Evolutionary conservation across 306 rosid genomes (phyloP).

Genomic region (Herpetospermum pedunculosum): DNA sequence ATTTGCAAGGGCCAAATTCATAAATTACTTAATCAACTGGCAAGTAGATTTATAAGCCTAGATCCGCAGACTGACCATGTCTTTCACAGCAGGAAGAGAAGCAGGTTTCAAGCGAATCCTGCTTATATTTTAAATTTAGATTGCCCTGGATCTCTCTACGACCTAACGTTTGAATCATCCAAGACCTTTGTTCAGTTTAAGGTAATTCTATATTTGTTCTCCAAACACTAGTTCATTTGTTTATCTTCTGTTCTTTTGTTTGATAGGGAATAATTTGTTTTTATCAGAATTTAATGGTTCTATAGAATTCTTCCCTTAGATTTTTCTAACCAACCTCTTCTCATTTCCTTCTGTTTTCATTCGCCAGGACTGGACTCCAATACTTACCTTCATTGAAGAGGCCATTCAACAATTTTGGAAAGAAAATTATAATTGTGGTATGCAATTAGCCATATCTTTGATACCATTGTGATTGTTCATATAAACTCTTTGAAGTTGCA

Average conservation of each 20-base stretch:
- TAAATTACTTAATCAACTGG: slow-evolving; percentile 72
- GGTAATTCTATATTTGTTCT: slow-evolving; percentile 34
- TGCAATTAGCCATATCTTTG: slow-evolving; percentile 17
- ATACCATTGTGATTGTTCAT: background rate
- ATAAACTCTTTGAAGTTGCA: background rate
- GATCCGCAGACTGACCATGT: slow-evolving; percentile 24
- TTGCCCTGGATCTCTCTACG: slow-evolving; percentile 71
- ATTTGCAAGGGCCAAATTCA: slow-evolving; percentile 84
- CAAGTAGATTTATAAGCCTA: slow-evolving; percentile 38
- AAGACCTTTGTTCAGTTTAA: slow-evolving; percentile 74
- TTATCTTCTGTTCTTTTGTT: background rate
- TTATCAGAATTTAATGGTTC: background rate
- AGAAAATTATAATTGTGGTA: slow-evolving; percentile 38
- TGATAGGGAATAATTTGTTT: background rate
- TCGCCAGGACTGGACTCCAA: slow-evolving; percentile 59
- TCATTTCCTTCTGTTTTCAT: background rate
- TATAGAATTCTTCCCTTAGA: background rate
- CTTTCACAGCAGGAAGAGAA: slow-evolving; percentile 54
- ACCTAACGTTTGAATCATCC: slow-evolving; percentile 69
- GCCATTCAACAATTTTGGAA: slow-evolving; percentile 50
- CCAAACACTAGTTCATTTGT: background rate
- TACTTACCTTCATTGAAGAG: slow-evolving; percentile 46
- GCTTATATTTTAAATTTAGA: slow-evolving; percentile 67
- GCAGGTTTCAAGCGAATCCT: slow-evolving; percentile 43
- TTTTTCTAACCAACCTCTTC: background rate